Percentiles rank a stretch among this genome's conserved stretches.
Conservation (phyloP, 2,329 filamentous ascomycete species). For the Ceratocystis diversiconidia region DNA sequence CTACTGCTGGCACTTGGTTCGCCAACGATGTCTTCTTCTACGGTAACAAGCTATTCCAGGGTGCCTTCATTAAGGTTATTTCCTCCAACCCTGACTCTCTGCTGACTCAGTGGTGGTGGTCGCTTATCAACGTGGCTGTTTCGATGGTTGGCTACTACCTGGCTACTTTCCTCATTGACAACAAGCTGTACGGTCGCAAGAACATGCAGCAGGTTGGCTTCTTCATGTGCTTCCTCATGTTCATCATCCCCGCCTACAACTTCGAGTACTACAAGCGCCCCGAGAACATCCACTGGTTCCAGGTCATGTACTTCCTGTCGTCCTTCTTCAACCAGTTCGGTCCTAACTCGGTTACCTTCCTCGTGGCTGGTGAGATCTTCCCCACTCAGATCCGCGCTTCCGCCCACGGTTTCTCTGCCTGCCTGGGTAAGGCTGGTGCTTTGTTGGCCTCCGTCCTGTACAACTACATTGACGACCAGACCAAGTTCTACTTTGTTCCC, state of each 20-base stretch:
- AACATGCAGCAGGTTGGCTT: constrained; percentile 95
- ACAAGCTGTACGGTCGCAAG: constrained; percentile 92
- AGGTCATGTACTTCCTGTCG: constrained; percentile 95
- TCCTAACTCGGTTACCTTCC: constrained; percentile 90
- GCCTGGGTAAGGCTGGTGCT: constrained; percentile 76
- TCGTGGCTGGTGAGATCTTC: constrained; percentile 92
- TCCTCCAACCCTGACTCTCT: constrained; percentile 54
- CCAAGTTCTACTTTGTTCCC: constrained; percentile 81
- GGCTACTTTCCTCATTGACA: constrained; percentile 79
- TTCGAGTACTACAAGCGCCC: constrained; percentile 67
- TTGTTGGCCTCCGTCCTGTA: constrained; percentile 77
- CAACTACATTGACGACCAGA: constrained; percentile 80
- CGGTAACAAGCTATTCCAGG: constrained; percentile 95
- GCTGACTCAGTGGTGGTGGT: constrained; percentile 83
- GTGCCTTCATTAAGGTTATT: constrained; percentile 74
- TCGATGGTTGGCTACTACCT: constrained; percentile 80
- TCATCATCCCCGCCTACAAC: constrained; percentile 79
- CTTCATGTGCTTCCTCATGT: constrained; percentile 83
- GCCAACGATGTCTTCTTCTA: constrained; percentile 98
- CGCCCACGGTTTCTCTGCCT: constrained; percentile 89
- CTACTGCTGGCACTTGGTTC: constrained; percentile 83
- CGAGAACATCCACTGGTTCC: constrained; percentile 70
- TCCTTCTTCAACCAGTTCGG: constrained; percentile 99
- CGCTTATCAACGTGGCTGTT: constrained; percentile 78
- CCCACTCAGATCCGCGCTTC: constrained; percentile 85